These are phyloP conservation scores for Xylariaceae sp. DNA, from an alignment of 2,329 filamentous ascomycete genomes.

Conservation along the genomic window DNA sequence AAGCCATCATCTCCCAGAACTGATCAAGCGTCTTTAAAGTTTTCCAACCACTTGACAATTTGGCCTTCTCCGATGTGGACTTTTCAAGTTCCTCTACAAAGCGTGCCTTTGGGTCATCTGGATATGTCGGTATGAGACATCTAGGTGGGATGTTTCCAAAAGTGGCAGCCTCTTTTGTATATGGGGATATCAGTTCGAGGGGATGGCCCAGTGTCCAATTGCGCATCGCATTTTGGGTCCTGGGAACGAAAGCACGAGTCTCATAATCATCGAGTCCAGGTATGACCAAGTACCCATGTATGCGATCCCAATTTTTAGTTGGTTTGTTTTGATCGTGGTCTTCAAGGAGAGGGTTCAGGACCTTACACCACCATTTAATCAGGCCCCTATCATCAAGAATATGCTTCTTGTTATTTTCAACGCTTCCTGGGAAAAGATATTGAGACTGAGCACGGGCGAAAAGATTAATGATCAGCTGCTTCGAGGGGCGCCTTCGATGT, in stretches of 20 bases:
- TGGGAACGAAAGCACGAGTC: slow-evolving; percentile 78
- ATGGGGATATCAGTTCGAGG: slow-evolving; percentile 69
- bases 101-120: slow-evolving; percentile 92
- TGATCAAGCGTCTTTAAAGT: slow-evolving; percentile 84
- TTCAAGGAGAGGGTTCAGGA: slow-evolving; percentile 77
- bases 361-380: slow-evolving; percentile 95
- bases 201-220: slow-evolving; percentile 76
- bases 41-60: slow-evolving; percentile 75
- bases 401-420: slow-evolving; percentile 85
- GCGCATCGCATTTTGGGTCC: slow-evolving; percentile 54
- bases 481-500: slow-evolving; percentile 66
- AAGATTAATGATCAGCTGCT: slow-evolving; percentile 80
- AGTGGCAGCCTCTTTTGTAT: slow-evolving; percentile 55
- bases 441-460: slow-evolving; percentile 93
- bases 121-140: slow-evolving; percentile 87
- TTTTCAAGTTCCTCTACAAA: slow-evolving; percentile 90
- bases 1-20: slow-evolving; percentile 99
- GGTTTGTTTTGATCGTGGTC: slow-evolving; percentile 47
- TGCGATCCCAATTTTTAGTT: slow-evolving; percentile 50
- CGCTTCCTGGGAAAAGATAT: slow-evolving; percentile 92
- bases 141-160: slow-evolving; percentile 71
- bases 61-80: slow-evolving; percentile 60
- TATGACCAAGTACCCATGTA: slow-evolving; percentile 84
- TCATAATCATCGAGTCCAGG: slow-evolving; percentile 87
- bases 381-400: slow-evolving; percentile 88